Evolutionary conservation across 331 rosid genomes (phyloP).

Genomic region (Quercus phellos): DNA sequence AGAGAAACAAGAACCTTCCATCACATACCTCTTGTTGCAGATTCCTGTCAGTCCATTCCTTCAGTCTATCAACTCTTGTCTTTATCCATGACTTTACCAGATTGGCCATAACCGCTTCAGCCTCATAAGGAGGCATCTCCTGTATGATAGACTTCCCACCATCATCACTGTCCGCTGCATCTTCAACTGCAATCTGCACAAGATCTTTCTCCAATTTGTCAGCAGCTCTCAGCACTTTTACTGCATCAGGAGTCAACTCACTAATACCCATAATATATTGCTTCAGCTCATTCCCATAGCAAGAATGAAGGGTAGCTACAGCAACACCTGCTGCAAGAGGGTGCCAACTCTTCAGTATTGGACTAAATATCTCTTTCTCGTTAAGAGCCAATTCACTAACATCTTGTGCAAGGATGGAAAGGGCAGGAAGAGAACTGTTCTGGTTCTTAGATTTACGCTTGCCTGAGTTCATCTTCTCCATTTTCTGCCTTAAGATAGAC

Average conservation of each 20-base stretch:
- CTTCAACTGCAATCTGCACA: constrained; percentile 92
- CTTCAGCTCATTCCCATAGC: constrained; percentile 81
- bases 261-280: constrained; percentile 59
- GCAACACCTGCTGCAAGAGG: constrained; percentile 95
- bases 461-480: constrained; percentile 71
- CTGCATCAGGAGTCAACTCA: constrained; percentile 91
- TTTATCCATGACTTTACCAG: constrained; percentile 83
- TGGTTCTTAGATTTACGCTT: constrained; percentile 73
- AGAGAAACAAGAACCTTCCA: neutral
- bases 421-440: constrained; percentile 62
- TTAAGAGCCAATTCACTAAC: constrained; percentile 67
- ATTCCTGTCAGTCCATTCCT: constrained; percentile 85
- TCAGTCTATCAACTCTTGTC: constrained; percentile 79
- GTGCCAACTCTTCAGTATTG: constrained; percentile 83
- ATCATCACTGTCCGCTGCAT: constrained; percentile 93
- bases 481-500: constrained; percentile 53
- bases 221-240: constrained; percentile 82
- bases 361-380: constrained; percentile 83
- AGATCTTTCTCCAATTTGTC: constrained; percentile 97
- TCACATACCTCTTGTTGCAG: constrained; percentile 76
- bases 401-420: constrained; percentile 79
- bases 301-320: constrained; percentile 88
- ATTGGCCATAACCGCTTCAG: constrained; percentile 79
- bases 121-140: constrained; percentile 97
- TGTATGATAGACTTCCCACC: constrained; percentile 94